These are phyloP conservation scores for Yarrowia yakushimensis DNA, from an alignment of 805 yeast species.

Conservation along the genomic window DNA sequence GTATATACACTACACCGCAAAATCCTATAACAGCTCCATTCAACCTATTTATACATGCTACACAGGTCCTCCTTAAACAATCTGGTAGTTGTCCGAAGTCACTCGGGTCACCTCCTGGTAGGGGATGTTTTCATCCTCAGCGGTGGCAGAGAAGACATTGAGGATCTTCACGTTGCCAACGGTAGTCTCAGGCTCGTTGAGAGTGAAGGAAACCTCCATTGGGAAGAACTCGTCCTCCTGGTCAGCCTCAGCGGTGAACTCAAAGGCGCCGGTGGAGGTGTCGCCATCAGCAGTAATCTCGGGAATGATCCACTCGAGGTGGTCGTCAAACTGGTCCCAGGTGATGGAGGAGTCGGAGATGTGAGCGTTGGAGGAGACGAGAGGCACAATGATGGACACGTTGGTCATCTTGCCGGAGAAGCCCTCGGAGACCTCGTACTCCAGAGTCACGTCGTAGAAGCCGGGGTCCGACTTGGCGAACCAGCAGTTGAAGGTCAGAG, in stretches of 20 bases:
- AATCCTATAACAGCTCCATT: background rate
- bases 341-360: constrained; percentile 40
- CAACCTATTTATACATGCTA: constrained; percentile 23
- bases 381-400: constrained; percentile 61
- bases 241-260: constrained; percentile 67
- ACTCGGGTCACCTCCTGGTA: constrained; percentile 53
- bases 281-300: constrained; percentile 47
- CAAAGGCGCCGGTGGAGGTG: constrained; percentile 67
- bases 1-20: too few relatives aligned
- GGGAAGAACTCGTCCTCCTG: constrained; percentile 89
- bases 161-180: constrained; percentile 65
- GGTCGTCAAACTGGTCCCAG: constrained; percentile 61
- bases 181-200: constrained; percentile 42
- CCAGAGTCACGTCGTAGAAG: constrained; percentile 73
- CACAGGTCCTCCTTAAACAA: constrained; percentile 27
- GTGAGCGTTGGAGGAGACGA: constrained; percentile 53
- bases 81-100: constrained; percentile 40
- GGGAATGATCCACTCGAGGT: constrained; percentile 62
- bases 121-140: constrained; percentile 57
- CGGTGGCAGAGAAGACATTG: constrained; percentile 50
- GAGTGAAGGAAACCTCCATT: constrained; percentile 63
- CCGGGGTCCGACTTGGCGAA: constrained; percentile 59
- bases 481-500: constrained; percentile 82
- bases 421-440: constrained; percentile 66
- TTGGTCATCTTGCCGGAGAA: constrained; percentile 50